Base-by-base conservation (phyloP, 805 yeast species). In the Clavispora fructus region DNA sequence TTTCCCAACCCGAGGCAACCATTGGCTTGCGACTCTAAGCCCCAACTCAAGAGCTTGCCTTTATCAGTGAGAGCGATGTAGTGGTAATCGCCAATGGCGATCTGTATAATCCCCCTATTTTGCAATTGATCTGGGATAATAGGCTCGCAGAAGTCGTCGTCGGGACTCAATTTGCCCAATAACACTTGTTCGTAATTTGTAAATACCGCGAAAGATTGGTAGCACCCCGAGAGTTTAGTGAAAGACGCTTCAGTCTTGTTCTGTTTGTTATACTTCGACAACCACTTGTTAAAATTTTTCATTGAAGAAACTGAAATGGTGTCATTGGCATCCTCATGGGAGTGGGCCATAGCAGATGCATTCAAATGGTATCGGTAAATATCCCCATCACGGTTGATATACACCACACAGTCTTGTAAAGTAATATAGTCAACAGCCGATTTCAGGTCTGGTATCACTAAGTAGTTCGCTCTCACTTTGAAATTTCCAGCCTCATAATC, bases 31-130 rank as follows among this genome's bases (percentile, higher is more conserved):
- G 82, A 72, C 56, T 86, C 92, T 12, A 71, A 44, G 0, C 94
- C 94, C 92, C 91, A 85, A 6, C 82, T 65, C 48, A 72, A 71
- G 14, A 84, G 50, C 3, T 75, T 69, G 0, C 94, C 94, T 14
- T 69, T 65, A 39, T 68, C 67, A 3, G 81, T 69, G n/a, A 86
- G 64, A 0, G 87, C 92, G 40, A 86, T 55, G 28, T 60, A 70
- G 58, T 87, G 95, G 56, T 84, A 80, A 59, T 87, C 94, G 1
- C 92, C 95, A 43, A 82, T 76, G 0, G 78, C 81, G 1, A 85
- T 65, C 3, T 83, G 74, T 6, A 79, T 70, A 28, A 85, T 73
- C 1, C 71, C 70, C 23, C 60, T 69, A 7, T 74, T 63, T 52
- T 79, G 82, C 12, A 79, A 53, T 33, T 11, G 2, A 39, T 74